Base-by-base conservation (phyloP, 495 filamentous ascomycete species). In the Darksidea phi region DNA sequence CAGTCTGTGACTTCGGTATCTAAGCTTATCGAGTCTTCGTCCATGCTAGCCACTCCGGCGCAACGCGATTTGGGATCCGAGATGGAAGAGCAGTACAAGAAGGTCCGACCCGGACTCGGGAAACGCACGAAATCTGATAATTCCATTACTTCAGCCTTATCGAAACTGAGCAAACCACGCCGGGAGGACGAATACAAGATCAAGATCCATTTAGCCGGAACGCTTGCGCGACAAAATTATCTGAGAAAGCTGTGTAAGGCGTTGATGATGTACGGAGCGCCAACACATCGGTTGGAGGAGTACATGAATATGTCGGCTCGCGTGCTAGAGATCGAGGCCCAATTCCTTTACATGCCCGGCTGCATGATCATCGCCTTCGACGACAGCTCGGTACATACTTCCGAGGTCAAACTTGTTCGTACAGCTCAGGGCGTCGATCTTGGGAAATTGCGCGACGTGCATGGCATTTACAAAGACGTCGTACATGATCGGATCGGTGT, bases 291-390 rank as follows among this genome's bases (percentile, higher is more conserved):
- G 12, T 65, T 80, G 53, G 78, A 81, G 57, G 86, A 89, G 66
- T 96, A 96, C 68, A 88, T 97, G 87, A 85, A 80, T 54, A 95
- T 92, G 90, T 89, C 89, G 13, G 86, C 92, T 24, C 82, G 89
- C 2, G 89, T 95, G 4, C 80, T 97, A 45, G 88, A 93, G 72
- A 91, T 97, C 47, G 88, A 96, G 60, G 89, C 86, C 42, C 91
- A 95, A 60, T 97, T 95, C 67, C 75, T 96, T 42, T 97, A 96
- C 70, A 85, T 96, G 21, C 93, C 93, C 1, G 90, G 90, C 18
- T 95, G 89, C 67, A 97, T 97, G 93, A 89, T 97, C 61, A 87
- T 96, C 59, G 91, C 90, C 4, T 97, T 97, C 69, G 93, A 95
- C 68, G 93, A 97, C 74, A 79, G 82, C 23, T 81, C 85, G 23